phyloP scores from a whole-genome alignment of 371 early-diverging fungal species.

The Cokeromyces recurvatus region DNA sequence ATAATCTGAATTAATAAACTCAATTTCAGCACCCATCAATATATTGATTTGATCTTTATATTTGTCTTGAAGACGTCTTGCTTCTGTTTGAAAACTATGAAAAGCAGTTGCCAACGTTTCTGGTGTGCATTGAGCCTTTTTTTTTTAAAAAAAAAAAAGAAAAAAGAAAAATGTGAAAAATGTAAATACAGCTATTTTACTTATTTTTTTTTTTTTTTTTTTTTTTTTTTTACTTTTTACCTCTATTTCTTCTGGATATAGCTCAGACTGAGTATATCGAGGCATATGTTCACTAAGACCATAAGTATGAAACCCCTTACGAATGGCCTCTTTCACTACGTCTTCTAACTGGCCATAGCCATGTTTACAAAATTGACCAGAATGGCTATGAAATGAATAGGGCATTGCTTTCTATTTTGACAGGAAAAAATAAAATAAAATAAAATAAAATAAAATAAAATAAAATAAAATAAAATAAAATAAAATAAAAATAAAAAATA shows the following conservation, averaged over 20 bases:
- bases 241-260: slow-evolving; percentile 82
- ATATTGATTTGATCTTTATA: slow-evolving; percentile 63
- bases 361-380: slow-evolving; percentile 84
- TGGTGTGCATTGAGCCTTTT: slow-evolving; percentile 58
- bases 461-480: too few relatives aligned
- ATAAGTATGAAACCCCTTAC: slow-evolving; percentile 56
- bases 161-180: background rate
- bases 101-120: slow-evolving; percentile 53
- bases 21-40: slow-evolving; percentile 89
- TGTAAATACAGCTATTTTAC: too few relatives aligned
- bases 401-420: slow-evolving; percentile 26
- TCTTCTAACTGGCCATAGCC: slow-evolving; percentile 74
- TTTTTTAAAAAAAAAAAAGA: background rate
- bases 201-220: too few relatives aligned
- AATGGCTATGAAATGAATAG: slow-evolving; percentile 81
- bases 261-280: slow-evolving; percentile 55
- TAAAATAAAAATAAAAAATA: too few relatives aligned
- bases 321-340: slow-evolving; percentile 67
- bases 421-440: too few relatives aligned
- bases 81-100: slow-evolving; percentile 60
- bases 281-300: slow-evolving; percentile 87
- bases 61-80: slow-evolving; percentile 59
- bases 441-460: too few relatives aligned
- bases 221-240: slow-evolving; percentile 7
- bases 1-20: slow-evolving; percentile 60